Evolutionary conservation across 108 stramenopile species (phyloP).

Genomic region (Nitzschia sp.): DNA sequence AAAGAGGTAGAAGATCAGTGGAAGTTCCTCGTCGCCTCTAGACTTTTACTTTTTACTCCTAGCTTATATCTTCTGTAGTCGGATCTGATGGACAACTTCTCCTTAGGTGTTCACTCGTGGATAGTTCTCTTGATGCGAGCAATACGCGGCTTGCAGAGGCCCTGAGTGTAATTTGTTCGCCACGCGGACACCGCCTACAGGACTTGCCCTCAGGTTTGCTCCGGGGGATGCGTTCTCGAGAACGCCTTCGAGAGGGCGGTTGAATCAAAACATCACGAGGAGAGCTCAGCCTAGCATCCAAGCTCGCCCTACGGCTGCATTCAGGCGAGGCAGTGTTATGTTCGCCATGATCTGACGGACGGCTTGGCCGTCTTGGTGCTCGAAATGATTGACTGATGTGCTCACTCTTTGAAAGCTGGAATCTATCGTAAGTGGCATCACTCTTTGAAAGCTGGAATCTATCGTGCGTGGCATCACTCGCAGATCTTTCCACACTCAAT

Average conservation of each 20-base stretch:
- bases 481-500: neutral
- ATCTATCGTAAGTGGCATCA: neutral
- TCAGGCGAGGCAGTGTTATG: neutral
- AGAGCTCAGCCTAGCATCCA: neutral
- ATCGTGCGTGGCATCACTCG: neutral
- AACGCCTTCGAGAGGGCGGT: neutral
- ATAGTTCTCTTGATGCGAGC: neutral
- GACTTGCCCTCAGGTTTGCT: neutral
- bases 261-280: neutral
- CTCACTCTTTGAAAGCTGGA: constrained; percentile 14
- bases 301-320: neutral
- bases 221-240: neutral
- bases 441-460: constrained; percentile 14
- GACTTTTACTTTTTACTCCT: neutral
- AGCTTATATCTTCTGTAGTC: neutral
- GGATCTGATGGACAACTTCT: neutral
- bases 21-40: neutral
- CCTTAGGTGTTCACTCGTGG: neutral
- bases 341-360: neutral
- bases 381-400: constrained; percentile 15
- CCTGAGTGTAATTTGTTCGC: neutral
- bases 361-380: constrained; percentile 3
- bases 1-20: neutral
- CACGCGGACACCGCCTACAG: neutral
- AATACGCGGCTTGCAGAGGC: neutral